Percentiles rank a stretch among this genome's conserved stretches.
Evolutionary conservation across 2,329 filamentous ascomycete species (phyloP).

Genomic region (Trichoderma harzianum): DNA sequence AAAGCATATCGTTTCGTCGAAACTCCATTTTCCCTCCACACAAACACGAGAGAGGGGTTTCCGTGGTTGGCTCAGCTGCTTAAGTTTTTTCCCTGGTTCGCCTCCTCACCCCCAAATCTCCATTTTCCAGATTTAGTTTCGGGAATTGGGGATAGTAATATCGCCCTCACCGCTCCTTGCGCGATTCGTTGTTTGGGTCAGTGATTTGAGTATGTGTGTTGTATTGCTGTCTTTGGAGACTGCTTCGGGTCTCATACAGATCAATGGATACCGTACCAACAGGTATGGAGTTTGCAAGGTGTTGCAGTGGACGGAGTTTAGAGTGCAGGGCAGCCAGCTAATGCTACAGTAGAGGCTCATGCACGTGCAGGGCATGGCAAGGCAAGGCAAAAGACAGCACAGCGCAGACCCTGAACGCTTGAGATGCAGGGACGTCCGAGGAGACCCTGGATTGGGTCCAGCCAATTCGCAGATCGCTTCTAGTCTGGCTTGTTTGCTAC

Average conservation of each 20-base stretch:
- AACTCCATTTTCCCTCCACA: neutral
- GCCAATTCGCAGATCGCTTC: neutral
- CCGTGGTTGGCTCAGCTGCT: neutral
- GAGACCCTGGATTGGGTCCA: neutral
- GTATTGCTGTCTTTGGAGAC: neutral
- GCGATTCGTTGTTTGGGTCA: neutral
- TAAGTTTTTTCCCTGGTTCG: neutral
- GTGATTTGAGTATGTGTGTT: neutral
- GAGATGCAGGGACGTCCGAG: neutral
- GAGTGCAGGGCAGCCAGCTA: too few species aligned
- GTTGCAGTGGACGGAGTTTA: neutral
- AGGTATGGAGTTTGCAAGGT: neutral
- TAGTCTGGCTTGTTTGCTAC: neutral
- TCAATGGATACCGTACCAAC: neutral
- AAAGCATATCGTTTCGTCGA: neutral
- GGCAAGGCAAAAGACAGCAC: neutral
- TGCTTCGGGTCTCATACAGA: neutral
- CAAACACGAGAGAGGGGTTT: neutral
- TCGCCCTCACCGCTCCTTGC: constrained; percentile 8
- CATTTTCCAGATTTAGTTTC: neutral
- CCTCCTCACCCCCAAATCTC: neutral
- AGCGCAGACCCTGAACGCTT: neutral
- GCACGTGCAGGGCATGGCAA: neutral
- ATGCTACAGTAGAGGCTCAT: neutral
- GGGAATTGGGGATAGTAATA: neutral